Conservation (phyloP, 208 protist species). For the Leishmania aethiopica region DNA sequence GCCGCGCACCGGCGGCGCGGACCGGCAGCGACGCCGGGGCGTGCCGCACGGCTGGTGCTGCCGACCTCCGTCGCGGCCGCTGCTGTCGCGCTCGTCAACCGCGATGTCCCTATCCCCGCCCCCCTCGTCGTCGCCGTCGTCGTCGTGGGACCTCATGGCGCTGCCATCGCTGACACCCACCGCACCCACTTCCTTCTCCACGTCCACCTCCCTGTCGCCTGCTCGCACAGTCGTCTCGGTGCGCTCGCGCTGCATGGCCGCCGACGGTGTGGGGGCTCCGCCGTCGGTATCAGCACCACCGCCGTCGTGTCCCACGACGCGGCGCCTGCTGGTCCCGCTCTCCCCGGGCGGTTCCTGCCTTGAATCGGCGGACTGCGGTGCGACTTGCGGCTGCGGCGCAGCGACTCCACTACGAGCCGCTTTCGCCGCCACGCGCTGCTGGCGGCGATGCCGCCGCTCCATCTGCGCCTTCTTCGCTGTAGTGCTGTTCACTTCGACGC, state of each 20-base stretch:
- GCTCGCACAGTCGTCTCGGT: background rate
- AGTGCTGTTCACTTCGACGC: slow-evolving; percentile 53
- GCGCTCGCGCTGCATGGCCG: background rate
- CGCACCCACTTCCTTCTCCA: background rate
- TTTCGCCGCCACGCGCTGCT: slow-evolving; percentile 12
- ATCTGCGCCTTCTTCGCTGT: slow-evolving; percentile 20
- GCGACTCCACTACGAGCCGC: background rate
- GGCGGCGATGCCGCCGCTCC: slow-evolving; percentile 18
- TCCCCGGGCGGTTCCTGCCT: background rate
- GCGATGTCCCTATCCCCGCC: background rate
- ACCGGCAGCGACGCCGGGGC: slow-evolving; percentile 20
- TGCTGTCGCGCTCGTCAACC: background rate
- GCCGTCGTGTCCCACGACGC: background rate
- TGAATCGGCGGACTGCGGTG: background rate
- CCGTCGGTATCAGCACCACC: background rate
- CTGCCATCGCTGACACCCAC: background rate
- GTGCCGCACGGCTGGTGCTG: background rate
- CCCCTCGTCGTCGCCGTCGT: background rate
- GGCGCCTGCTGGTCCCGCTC: background rate
- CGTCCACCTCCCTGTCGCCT: background rate
- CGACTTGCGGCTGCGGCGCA: background rate
- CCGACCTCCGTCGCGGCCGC: background rate
- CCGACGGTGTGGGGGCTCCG: background rate
- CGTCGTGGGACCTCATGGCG: background rate
- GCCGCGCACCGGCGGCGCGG: slow-evolving; percentile 28